A percentile compares a stretch with the other conserved stretches of the same genome.
Evolutionary conservation across 371 early-diverging fungal genomes (phyloP).

Genomic region (Mortierella sp.): DNA sequence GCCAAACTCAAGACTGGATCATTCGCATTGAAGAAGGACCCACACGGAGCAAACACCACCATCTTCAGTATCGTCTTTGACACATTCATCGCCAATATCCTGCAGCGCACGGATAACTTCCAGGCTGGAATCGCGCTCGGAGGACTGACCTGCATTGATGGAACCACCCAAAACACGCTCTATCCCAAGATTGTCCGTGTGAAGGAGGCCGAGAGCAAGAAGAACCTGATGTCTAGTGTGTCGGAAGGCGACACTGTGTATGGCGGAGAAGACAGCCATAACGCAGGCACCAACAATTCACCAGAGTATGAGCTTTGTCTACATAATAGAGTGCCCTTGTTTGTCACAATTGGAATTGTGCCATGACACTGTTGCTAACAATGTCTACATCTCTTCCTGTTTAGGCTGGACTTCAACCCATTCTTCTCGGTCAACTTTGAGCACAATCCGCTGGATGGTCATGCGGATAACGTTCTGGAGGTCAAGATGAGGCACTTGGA

Average conservation of each 20-base stretch:
- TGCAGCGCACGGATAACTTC: conserved; percentile 80
- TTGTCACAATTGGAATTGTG: background rate
- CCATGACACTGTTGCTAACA: background rate
- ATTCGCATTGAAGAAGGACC: conserved; percentile 82
- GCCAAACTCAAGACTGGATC: conserved; percentile 90
- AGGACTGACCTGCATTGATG: conserved; percentile 86
- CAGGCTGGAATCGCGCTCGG: conserved; percentile 82
- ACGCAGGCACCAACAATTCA: background rate
- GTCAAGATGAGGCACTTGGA: conserved; percentile 93
- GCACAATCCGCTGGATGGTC: conserved; percentile 88
- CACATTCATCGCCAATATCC: conserved; percentile 69
- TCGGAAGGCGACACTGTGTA: conserved; percentile 52
- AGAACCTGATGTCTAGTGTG: conserved; percentile 38
- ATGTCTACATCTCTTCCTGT: background rate
- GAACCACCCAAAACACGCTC: conserved; percentile 79
- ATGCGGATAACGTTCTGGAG: conserved; percentile 89
- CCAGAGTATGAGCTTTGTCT: background rate
- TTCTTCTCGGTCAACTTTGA: conserved; percentile 92
- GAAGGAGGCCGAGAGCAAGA: conserved; percentile 69
- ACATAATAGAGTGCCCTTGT: background rate
- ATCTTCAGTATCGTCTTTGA: conserved; percentile 81
- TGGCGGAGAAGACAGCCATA: conserved; percentile 40
- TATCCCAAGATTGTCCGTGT: conserved; percentile 91
- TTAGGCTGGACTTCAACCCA: conserved; percentile 62
- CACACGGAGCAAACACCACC: conserved; percentile 67